These are phyloP conservation scores for Rhodosporidiobolus odoratus DNA, from an alignment of 768 basidiomycete species.

Conservation along the genomic window DNA sequence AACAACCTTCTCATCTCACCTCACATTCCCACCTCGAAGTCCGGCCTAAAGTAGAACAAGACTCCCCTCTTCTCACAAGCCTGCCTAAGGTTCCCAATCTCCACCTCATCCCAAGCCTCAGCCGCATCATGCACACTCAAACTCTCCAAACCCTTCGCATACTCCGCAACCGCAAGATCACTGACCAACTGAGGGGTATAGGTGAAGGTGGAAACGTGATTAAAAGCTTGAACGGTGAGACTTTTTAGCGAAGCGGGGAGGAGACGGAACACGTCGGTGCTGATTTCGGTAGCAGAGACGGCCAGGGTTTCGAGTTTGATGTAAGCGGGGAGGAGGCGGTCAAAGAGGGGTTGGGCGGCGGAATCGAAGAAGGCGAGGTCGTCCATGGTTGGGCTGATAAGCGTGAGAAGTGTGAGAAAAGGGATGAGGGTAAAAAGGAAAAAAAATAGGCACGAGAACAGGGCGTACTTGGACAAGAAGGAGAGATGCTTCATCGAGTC, in stretches of 20 bases:
- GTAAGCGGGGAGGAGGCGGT: constrained; percentile 9
- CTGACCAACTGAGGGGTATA: neutral
- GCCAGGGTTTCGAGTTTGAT: neutral
- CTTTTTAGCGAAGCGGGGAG: neutral
- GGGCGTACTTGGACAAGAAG: constrained; percentile 1
- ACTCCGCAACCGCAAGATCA: neutral
- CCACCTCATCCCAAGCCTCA: neutral
- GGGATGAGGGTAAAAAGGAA: neutral
- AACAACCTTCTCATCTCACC: too few relatives aligned
- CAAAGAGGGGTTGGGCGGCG: neutral
- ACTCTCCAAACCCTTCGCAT: neutral
- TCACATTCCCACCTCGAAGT: neutral
- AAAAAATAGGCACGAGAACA: too few relatives aligned
- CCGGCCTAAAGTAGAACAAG: neutral
- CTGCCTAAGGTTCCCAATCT: neutral
- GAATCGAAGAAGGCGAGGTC: constrained; percentile 3
- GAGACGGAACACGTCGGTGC: constrained; percentile 8
- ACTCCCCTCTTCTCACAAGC: constrained; percentile 4
- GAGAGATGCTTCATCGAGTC: neutral
- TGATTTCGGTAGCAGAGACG: constrained; percentile 16
- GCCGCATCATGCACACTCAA: neutral
- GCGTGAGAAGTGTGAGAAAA: neutral
- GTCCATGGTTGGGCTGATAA: constrained; percentile 2
- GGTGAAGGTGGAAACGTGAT: constrained; percentile 4
- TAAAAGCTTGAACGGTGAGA: constrained; percentile 5